phyloP scores from a whole-genome alignment of 192 early-diverging fungal species.

The Coemansia sp. region DNA sequence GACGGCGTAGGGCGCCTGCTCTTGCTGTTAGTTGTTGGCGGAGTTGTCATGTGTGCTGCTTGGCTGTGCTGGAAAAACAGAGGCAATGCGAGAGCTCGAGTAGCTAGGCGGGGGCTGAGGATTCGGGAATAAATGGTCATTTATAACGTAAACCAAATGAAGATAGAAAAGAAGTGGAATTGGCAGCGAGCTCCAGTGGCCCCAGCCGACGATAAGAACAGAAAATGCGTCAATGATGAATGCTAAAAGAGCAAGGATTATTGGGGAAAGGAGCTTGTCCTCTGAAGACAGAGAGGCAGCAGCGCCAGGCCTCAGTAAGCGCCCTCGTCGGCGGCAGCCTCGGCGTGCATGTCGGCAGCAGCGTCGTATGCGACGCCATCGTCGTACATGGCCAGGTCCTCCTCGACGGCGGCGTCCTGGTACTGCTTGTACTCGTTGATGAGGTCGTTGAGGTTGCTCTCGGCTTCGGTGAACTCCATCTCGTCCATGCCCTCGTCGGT shows the following conservation, averaged over 20 bases:
- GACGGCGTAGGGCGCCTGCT: constrained; percentile 21
- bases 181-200: too few species aligned
- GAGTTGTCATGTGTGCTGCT: constrained; percentile 10
- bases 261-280: too few species aligned
- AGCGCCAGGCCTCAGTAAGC: background rate
- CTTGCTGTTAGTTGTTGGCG: background rate
- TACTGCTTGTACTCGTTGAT: constrained; percentile 97
- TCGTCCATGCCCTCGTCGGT: constrained; percentile 86
- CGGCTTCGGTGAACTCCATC: constrained; percentile 78
- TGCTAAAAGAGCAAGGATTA: too few species aligned
- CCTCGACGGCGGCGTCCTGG: constrained; percentile 68
- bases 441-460: constrained; percentile 92
- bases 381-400: constrained; percentile 34
- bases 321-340: background rate
- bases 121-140: background rate
- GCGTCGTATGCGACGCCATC: constrained; percentile 8
- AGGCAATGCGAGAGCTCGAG: constrained; percentile 1
- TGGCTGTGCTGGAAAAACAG: background rate
- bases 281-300: too few species aligned
- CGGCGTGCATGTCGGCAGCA: background rate
- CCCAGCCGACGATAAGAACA: too few species aligned
- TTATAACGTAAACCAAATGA: background rate
- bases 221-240: too few species aligned
- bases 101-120: background rate
- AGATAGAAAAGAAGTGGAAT: background rate